Evolutionary conservation across 129 eudicot species (phyloP).

Genomic region (Smallanthus sonchifolius): DNA sequence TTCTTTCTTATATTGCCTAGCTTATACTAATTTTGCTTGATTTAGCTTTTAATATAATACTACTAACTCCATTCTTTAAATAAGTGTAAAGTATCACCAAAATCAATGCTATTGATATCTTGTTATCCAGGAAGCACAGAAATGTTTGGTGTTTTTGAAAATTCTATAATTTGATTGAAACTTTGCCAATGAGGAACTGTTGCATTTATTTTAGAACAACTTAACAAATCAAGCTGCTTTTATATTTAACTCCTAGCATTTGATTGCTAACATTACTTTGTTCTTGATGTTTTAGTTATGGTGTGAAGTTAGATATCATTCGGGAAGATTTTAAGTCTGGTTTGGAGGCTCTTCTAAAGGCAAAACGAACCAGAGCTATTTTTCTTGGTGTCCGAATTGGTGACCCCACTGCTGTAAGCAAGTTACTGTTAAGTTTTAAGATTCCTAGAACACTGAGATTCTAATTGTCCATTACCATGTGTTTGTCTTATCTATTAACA

Average conservation of each 20-base stretch:
- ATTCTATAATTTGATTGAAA: not conserved
- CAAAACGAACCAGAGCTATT: slow-evolving; percentile 74
- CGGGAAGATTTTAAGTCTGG: slow-evolving; percentile 90
- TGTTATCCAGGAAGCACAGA: not conserved
- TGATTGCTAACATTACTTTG: not conserved
- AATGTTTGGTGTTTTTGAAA: not conserved
- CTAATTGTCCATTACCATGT: not conserved
- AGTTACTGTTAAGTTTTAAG: not conserved
- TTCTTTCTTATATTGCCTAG: slow-evolving; percentile 6
- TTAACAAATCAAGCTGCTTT: not conserved
- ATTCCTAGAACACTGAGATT: not conserved
- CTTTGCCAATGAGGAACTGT: not conserved
- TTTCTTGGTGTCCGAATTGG: slow-evolving; percentile 97
- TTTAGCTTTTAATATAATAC: not conserved
- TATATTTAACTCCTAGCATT: not conserved
- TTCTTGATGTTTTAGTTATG: slow-evolving; percentile 51
- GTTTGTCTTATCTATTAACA: not conserved
- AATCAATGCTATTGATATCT: slow-evolving; percentile 3
- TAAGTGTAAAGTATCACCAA: slow-evolving; percentile 7
- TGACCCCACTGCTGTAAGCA: slow-evolving; percentile 90
- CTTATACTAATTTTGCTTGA: not conserved
- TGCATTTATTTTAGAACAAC: not conserved
- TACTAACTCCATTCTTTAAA: not conserved
- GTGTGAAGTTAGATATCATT: slow-evolving; percentile 78
- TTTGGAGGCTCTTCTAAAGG: slow-evolving; percentile 78